Base-by-base conservation (phyloP, 1,284 basidiomycete genomes). In the Pseudozyma sp. region DNA sequence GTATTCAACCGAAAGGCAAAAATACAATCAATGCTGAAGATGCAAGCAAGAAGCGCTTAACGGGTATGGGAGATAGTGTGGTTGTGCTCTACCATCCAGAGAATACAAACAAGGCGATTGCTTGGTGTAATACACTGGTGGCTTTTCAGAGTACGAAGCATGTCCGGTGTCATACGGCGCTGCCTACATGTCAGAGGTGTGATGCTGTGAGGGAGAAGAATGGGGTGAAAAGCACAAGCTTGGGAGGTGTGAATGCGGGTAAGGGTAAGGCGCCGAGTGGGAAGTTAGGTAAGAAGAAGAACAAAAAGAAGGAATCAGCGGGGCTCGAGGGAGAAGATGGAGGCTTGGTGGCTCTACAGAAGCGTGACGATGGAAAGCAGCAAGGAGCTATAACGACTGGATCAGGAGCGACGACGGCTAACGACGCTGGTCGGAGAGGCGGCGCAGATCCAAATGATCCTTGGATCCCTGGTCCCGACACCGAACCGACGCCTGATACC, bases 21-120 rank as follows among this genome's bases (percentile, higher is more conserved):
- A 34, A 14, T 6, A 3, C n/a, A 1, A 19, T 35, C 4, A 16
- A 43, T 50, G 16, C 43, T 25, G 6, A 31, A 2, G 16, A 36
- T 1, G 11, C 40, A 16, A 25, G 13, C 3, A 19, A 18, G 5
- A 53, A 52, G 7, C 34, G 45, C 5, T 25, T 52, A 38, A 74
- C 55, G 0, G 71, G 71, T 5, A 62, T 62, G 40, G 71, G 71
- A 19, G 66, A 74, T 34, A 64, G 66, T 34, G 71, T 74, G 1
- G 71, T 74, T 3, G 71, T 74, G 18, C 62, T 74, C 10, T 74
- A 74, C 21, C 71, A 74, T 38, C 71, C 71, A 0, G 62, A 65
- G 34, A 38, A 62, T 13, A 57, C 51, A 6, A 66, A 62, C 42
- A 53, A 59, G 59, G 54, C 71, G n/a, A 70, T 74, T 25, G 71